Evolutionary conservation across 1,139 yeast species (phyloP), one percentile per base, ranked within the genome.

Genomic region (Suhomyces terraborum): DNA sequence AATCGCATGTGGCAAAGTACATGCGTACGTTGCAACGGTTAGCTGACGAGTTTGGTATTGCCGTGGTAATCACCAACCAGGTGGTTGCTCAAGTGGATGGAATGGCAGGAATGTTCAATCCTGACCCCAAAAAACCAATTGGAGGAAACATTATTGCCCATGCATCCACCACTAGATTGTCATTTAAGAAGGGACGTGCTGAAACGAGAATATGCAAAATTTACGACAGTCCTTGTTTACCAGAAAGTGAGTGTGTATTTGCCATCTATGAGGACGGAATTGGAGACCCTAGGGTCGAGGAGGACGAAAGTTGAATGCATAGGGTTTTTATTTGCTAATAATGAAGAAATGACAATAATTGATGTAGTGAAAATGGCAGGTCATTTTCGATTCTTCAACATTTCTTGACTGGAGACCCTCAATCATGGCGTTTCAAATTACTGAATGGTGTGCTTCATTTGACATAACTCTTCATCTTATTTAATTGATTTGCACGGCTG

Each of bases 71-170:
- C 39, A 94, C 99, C 4, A 93, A 93, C 66, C 99, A 93, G 65
- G 99, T 93, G 22, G 97, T 89, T 6, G 97, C 98, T 3, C 97
- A 91, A 63, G 98, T 94, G 16, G 99, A 93, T 61, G 98, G 98
- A 38, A 83, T 81, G 55, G 79, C 85, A 48, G 78, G 79, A 6
- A 76, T 83, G 77, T 91, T 84, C 63, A 88, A 89, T 54, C 95
- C 96, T 0, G 98, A 93, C 61, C 98, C 98, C n/a, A 94, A 94
- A 64, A 94, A 94, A 62, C 98, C 99, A 8, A 93, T 94, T 54
- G 99, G 99, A 44, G 99, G 99, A 55, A 93, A 94, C 58, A 93
- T 94, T 54, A 84, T 94, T 64, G 98, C 98, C 2, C 99, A 94
- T 62, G 84, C 96, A 17, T 88, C 97, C 3, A 93, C 98, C 8